Conservation (phyloP, 257 asterid species). For the Catharanthus roseus region DNA sequence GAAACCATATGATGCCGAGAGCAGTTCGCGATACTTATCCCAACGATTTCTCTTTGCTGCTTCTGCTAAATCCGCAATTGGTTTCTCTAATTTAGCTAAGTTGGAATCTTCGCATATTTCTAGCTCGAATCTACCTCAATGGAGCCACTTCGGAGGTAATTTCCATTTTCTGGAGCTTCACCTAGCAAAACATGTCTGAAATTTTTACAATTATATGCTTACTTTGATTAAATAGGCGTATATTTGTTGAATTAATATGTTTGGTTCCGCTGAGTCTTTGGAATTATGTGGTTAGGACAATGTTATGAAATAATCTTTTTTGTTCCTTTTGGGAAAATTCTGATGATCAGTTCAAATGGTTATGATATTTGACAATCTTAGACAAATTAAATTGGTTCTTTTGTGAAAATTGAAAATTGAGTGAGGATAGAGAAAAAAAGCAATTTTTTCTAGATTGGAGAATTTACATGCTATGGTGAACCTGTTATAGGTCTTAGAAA, state of each 20-base stretch:
- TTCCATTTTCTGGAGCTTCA: neutral
- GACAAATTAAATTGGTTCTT: no score
- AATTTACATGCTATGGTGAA: neutral
- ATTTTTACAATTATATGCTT: neutral
- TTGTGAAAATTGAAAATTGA: neutral
- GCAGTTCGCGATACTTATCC: conserved; percentile 15
- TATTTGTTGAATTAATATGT: neutral
- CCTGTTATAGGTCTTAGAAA: neutral
- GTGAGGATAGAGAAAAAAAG: neutral
- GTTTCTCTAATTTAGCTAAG: conserved; percentile 20
- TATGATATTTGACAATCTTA: neutral
- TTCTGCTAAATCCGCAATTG: conserved; percentile 20
- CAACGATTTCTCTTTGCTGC: conserved; percentile 33
- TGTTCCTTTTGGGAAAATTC: neutral
- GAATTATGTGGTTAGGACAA: neutral
- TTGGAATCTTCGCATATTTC: conserved; percentile 17
- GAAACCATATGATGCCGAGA: conserved; percentile 24
- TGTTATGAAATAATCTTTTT: neutral
- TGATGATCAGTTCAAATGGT: neutral
- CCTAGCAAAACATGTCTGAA: neutral
- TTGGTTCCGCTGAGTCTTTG: neutral
- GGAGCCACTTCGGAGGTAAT: conserved; percentile 47
- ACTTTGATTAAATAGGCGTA: neutral
- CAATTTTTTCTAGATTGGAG: neutral
- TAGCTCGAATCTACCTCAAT: conserved; percentile 20